phyloP scores from a whole-genome alignment of 2,329 filamentous ascomycete species.

The Diaporthe citri region DNA sequence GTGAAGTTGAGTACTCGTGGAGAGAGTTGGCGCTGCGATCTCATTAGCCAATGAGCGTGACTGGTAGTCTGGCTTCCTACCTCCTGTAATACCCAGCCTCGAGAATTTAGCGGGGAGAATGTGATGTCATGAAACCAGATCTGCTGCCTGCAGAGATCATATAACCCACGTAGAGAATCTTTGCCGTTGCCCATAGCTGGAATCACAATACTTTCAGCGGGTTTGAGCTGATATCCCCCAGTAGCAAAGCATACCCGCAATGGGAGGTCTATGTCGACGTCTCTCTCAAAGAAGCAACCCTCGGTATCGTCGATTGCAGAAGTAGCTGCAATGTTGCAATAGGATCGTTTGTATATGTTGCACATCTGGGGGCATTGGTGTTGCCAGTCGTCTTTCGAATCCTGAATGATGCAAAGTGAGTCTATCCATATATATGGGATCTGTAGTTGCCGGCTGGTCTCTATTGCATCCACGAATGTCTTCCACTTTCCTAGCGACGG shows the following conservation, averaged over 20 bases:
- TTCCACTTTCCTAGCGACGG: constrained; percentile 1
- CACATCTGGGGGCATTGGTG: constrained; percentile 10
- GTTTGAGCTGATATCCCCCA: background rate
- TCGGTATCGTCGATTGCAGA: constrained; percentile 14
- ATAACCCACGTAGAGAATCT: constrained; percentile 8
- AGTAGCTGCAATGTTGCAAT: constrained; percentile 16
- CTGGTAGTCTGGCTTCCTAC: background rate
- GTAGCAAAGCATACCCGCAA: background rate
- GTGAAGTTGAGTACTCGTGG: background rate
- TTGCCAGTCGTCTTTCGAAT: constrained; percentile 9
- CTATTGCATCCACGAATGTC: constrained; percentile 6
- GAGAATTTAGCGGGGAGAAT: background rate
- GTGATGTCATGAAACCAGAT: background rate
- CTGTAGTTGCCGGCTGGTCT: background rate
- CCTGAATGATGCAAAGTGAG: constrained; percentile 1
- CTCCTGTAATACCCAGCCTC: constrained; percentile 9
- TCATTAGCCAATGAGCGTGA: background rate
- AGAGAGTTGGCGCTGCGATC: background rate
- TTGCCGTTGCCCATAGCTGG: background rate
- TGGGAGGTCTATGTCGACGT: constrained; percentile 13
- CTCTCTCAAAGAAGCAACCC: constrained; percentile 8
- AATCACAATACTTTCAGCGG: background rate
- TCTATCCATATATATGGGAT: constrained; percentile 5
- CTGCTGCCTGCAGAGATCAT: constrained; percentile 14
- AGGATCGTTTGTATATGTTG: constrained; percentile 12